Evolutionary conservation across 352 stramenopile species (phyloP).

Genomic region (Phytophthora hibernalis): DNA sequence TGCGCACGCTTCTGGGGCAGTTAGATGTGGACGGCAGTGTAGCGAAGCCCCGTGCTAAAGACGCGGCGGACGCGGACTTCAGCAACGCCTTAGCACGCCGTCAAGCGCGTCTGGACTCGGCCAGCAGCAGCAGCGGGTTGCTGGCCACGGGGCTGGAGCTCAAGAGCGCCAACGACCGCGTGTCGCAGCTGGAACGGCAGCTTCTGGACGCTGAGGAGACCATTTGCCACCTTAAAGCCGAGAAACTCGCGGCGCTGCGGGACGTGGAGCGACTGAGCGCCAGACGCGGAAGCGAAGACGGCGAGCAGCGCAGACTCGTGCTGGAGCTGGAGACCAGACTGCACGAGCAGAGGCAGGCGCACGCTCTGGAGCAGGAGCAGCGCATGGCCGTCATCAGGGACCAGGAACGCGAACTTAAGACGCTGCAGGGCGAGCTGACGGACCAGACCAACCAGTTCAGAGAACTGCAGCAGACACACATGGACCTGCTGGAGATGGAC

Average conservation of each 20-base stretch:
- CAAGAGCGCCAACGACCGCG: constrained; percentile 59
- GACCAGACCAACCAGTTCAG: constrained; percentile 32
- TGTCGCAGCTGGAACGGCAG: constrained; percentile 54
- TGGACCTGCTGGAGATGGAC: constrained; percentile 46
- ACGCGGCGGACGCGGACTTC: constrained; percentile 21
- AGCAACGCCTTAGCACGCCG: constrained; percentile 22
- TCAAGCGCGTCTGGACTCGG: constrained; percentile 29
- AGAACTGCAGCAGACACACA: constrained; percentile 40
- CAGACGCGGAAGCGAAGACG: neutral
- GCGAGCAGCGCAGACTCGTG: constrained; percentile 35
- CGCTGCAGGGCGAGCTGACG: constrained; percentile 42
- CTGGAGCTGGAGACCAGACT: constrained; percentile 52
- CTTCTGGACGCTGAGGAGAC: constrained; percentile 76
- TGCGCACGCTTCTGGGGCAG: constrained; percentile 33
- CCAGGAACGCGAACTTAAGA: constrained; percentile 59
- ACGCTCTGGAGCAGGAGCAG: constrained; percentile 56
- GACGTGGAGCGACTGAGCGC: constrained; percentile 61
- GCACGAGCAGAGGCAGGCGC: constrained; percentile 39
- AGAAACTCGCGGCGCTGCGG: constrained; percentile 66
- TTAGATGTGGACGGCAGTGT: neutral
- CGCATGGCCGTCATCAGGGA: constrained; percentile 69
- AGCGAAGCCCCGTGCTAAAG: constrained; percentile 1
- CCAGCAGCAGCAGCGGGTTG: neutral
- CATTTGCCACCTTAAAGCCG: constrained; percentile 77
- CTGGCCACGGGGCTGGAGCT: constrained; percentile 45